These are phyloP conservation scores for Seiridium unicorne DNA, from an alignment of 2,329 filamentous ascomycete genomes.

Conservation along the genomic window DNA sequence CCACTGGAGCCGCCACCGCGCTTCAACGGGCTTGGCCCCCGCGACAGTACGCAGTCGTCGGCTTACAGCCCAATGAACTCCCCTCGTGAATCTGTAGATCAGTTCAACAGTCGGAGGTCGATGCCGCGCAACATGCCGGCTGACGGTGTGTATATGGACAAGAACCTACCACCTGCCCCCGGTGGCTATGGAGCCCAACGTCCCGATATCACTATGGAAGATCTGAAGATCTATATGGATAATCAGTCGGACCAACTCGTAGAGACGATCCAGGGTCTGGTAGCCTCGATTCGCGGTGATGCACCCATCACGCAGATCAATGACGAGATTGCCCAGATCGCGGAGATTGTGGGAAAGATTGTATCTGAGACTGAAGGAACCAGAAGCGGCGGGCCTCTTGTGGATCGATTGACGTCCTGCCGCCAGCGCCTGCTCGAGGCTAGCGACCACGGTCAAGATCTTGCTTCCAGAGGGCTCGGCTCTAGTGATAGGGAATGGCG, in stretches of 20 bases:
- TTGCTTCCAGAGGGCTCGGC: conserved; percentile 50
- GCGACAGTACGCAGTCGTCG: conserved; percentile 67
- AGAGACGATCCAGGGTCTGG: conserved; percentile 78
- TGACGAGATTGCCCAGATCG: conserved; percentile 69
- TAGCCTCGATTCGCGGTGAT: conserved; percentile 67
- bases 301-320: conserved; percentile 63
- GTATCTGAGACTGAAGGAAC: conserved; percentile 62
- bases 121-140: conserved; percentile 11
- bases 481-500: conserved; percentile 57
- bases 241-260: conserved; percentile 79
- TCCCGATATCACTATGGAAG: conserved; percentile 41
- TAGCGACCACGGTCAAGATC: conserved; percentile 58
- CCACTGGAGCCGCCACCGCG: conserved; percentile 50
- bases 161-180: conserved; percentile 29
- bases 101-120: conserved; percentile 25
- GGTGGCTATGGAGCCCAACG: conserved; percentile 38
- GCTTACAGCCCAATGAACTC: conserved; percentile 73
- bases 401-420: conserved; percentile 59
- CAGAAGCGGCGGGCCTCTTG: conserved; percentile 50
- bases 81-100: conserved; percentile 57
- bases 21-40: conserved; percentile 57
- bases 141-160: conserved; percentile 34
- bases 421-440: conserved; percentile 65
- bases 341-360: conserved; percentile 68
- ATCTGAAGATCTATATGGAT: conserved; percentile 72